A percentile compares a stretch with the other conserved stretches of the same genome.
phyloP scores from a whole-genome alignment of 2,329 filamentous ascomycete genomes.

The Epichloe uncinata region DNA sequence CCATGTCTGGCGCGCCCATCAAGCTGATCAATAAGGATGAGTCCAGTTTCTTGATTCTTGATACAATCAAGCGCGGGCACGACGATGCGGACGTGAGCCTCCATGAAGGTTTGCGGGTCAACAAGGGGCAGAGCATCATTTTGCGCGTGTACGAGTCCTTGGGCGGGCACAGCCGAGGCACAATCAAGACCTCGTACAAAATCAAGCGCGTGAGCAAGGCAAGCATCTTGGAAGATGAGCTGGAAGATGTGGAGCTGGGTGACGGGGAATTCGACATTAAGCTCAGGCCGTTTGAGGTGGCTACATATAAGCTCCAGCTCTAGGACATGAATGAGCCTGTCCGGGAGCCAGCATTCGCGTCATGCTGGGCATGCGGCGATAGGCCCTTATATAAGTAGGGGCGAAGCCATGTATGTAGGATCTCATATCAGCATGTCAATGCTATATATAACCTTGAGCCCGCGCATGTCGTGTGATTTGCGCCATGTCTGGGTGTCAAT shows the following conservation, averaged over 20 bases:
- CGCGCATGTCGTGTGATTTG: too few species aligned
- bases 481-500: too few species aligned
- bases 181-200: slow-evolving; percentile 52
- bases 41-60: slow-evolving; percentile 57
- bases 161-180: slow-evolving; percentile 65
- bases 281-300: slow-evolving; percentile 73
- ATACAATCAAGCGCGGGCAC: slow-evolving; percentile 87
- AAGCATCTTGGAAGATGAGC: slow-evolving; percentile 81
- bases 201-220: slow-evolving; percentile 70
- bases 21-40: slow-evolving; percentile 46
- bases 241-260: slow-evolving; percentile 46
- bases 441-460: too few species aligned
- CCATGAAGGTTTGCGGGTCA: slow-evolving; percentile 45
- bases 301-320: slow-evolving; percentile 55
- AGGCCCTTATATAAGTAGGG: too few species aligned
- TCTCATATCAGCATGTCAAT: too few species aligned
- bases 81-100: slow-evolving; percentile 63
- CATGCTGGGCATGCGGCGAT: slow-evolving; percentile 6
- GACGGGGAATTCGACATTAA: slow-evolving; percentile 44
- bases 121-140: slow-evolving; percentile 67
- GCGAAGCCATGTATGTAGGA: background rate
- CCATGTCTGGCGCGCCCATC: slow-evolving; percentile 35
- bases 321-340: slow-evolving; percentile 22
- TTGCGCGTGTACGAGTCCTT: slow-evolving; percentile 78
- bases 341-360: slow-evolving; percentile 9